These are phyloP conservation scores for Neonectria punicea DNA, from an alignment of 2,329 filamentous ascomycete species.

Conservation along the genomic window DNA sequence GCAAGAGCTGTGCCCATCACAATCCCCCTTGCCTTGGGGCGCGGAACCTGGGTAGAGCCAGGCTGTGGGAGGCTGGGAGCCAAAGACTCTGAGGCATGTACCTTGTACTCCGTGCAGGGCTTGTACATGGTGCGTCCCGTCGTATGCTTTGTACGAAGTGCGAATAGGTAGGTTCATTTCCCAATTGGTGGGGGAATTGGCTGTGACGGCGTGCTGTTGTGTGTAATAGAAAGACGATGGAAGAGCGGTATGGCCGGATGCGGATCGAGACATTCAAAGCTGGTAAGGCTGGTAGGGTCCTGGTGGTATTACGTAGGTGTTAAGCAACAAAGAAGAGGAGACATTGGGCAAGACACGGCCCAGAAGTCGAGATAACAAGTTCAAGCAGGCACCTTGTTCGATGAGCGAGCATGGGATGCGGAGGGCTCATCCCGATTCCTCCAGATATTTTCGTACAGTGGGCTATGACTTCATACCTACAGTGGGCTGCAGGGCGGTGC, in stretches of 20 bases:
- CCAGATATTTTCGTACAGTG: not conserved
- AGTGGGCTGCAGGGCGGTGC: not conserved
- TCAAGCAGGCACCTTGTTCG: conserved; percentile 19
- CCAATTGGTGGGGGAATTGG: conserved; percentile 9
- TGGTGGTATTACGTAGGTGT: conserved; percentile 14
- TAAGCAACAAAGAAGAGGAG: conserved; percentile 25
- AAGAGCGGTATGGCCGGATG: conserved; percentile 1
- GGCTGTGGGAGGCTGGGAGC: conserved; percentile 11
- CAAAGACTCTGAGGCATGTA: conserved; percentile 4
- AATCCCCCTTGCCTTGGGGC: conserved; percentile 19
- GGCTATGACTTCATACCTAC: not conserved
- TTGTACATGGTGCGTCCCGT: not conserved
- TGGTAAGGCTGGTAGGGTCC: conserved; percentile 22
- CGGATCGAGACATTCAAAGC: conserved; percentile 1
- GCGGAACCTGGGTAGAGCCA: conserved; percentile 4
- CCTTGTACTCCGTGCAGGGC: not conserved
- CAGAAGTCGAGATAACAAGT: conserved; percentile 6
- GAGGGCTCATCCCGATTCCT: conserved; percentile 30
- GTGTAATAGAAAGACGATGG: not conserved
- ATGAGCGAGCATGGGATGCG: conserved; percentile 32
- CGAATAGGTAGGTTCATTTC: not conserved
- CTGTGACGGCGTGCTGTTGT: conserved; percentile 2
- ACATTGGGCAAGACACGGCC: not conserved
- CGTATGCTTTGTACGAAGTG: not conserved
- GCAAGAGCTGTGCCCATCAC: conserved; percentile 22